Percentiles rank a stretch among this genome's conserved stretches.
Evolutionary conservation across 345 rosid genomes (phyloP).

Genomic region (Pseudoturritis turrita): DNA sequence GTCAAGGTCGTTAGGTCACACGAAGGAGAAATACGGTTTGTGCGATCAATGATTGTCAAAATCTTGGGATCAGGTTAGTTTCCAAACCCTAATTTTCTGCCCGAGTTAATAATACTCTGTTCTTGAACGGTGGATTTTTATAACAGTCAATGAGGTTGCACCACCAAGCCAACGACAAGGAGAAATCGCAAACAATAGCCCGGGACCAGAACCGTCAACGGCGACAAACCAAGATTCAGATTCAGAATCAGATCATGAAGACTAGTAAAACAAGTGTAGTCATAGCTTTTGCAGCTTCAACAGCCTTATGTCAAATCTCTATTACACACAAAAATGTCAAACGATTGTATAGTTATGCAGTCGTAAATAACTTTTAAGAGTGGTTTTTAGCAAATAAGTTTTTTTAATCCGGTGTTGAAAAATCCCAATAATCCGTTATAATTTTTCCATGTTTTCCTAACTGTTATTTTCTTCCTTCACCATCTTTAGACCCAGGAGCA

Average conservation of each 20-base stretch:
- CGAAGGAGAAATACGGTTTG: constrained; percentile 47
- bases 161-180: constrained; percentile 18
- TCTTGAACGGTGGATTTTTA: not conserved
- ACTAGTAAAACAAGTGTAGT: constrained; percentile 27
- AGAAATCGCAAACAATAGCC: constrained; percentile 6
- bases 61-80: constrained; percentile 43
- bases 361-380: constrained; percentile 22
- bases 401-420: not conserved
- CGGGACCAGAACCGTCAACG: not conserved
- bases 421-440: constrained; percentile 16
- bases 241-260: constrained; percentile 30
- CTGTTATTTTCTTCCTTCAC: constrained; percentile 39
- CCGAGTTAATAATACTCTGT: not conserved
- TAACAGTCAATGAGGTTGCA: not conserved
- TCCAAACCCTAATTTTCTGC: not conserved
- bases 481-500: constrained; percentile 34
- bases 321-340: constrained; percentile 23
- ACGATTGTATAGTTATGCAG: constrained; percentile 20
- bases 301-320: constrained; percentile 18
- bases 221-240: constrained; percentile 25
- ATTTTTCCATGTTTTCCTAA: constrained; percentile 2
- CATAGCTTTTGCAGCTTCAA: constrained; percentile 23
- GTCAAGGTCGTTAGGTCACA: constrained; percentile 40
- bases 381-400: constrained; percentile 14
- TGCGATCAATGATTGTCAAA: constrained; percentile 33